Evolutionary conservation across 441 rosid species (phyloP).

Genomic region (Euphorbia schlechtendalii): DNA sequence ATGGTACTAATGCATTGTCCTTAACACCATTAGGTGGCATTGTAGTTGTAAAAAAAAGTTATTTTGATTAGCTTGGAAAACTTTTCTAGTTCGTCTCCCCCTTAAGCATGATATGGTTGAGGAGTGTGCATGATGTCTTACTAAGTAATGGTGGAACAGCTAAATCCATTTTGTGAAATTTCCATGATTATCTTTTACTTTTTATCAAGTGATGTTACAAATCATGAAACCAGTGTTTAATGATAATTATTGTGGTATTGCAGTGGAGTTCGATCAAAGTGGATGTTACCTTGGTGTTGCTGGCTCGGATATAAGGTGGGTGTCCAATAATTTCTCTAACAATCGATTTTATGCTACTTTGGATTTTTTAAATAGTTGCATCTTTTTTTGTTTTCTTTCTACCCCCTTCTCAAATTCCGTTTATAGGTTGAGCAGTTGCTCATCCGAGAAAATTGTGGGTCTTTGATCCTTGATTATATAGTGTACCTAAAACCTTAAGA

Average conservation of each 20-base stretch:
- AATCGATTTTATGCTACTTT: neutral
- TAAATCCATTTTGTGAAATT: too few relatives aligned
- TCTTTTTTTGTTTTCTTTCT: neutral
- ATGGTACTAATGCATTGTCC: neutral
- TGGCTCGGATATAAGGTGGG: constrained; percentile 77
- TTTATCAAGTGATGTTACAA: too few relatives aligned
- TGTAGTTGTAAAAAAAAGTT: too few relatives aligned
- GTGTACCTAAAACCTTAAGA: too few relatives aligned
- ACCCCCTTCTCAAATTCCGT: neutral
- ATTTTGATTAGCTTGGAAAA: too few relatives aligned
- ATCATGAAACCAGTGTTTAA: neutral
- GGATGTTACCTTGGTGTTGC: constrained; percentile 89
- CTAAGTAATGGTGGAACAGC: neutral
- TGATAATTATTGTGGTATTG: constrained; percentile 22
- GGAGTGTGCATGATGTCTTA: neutral
- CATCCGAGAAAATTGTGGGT: too few relatives aligned
- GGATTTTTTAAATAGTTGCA: neutral
- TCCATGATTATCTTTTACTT: neutral
- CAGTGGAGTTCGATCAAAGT: constrained; percentile 97
- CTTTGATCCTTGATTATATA: neutral
- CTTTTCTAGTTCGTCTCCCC: too few relatives aligned
- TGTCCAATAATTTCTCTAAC: neutral
- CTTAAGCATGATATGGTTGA: neutral
- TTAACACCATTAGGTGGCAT: neutral
- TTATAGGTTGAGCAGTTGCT: too few relatives aligned